A percentile compares a stretch with the other conserved stretches of the same genome.
Conservation (phyloP, 2,329 filamentous ascomycete species). For the Alternaria rosae region DNA sequence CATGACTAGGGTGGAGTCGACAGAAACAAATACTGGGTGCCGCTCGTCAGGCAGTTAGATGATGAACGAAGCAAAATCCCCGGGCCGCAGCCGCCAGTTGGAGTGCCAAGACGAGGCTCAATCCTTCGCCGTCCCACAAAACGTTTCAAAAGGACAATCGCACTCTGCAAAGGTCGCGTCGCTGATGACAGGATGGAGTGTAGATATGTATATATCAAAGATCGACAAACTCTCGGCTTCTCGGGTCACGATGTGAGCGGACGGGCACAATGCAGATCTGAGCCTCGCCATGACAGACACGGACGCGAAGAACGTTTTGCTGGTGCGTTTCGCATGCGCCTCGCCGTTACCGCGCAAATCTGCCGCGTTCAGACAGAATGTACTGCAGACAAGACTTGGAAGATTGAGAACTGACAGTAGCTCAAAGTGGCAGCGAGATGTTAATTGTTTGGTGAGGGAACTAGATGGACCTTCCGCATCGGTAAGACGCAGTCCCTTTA, state of each 20-base stretch:
- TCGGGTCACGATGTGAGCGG: conserved; percentile 3
- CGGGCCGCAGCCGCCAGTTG: conserved; percentile 1
- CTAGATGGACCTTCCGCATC: conserved; percentile 13
- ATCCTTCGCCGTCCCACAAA: conserved; percentile 1
- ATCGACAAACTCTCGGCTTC: background rate
- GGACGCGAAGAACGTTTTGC: conserved; percentile 11
- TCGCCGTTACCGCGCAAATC: conserved; percentile 14
- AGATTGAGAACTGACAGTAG: background rate
- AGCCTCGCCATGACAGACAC: conserved; percentile 8
- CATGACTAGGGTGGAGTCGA: background rate
- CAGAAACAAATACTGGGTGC: conserved; percentile 4
- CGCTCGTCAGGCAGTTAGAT: background rate
- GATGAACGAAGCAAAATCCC: conserved; percentile 1
- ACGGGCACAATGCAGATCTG: conserved; percentile 12
- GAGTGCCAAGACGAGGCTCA: conserved; percentile 21
- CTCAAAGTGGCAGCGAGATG: background rate
- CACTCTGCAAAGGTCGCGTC: background rate
- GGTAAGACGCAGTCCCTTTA: conserved; percentile 7
- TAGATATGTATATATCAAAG: background rate
- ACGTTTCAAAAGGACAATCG: background rate
- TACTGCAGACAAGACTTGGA: background rate
- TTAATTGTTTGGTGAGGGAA: background rate
- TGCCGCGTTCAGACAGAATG: background rate
- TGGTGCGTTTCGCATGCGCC: conserved; percentile 28
- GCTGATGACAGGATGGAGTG: background rate